Base-by-base conservation (phyloP, 805 yeast species). In the Wickerhamomyces strasburgensis region DNA sequence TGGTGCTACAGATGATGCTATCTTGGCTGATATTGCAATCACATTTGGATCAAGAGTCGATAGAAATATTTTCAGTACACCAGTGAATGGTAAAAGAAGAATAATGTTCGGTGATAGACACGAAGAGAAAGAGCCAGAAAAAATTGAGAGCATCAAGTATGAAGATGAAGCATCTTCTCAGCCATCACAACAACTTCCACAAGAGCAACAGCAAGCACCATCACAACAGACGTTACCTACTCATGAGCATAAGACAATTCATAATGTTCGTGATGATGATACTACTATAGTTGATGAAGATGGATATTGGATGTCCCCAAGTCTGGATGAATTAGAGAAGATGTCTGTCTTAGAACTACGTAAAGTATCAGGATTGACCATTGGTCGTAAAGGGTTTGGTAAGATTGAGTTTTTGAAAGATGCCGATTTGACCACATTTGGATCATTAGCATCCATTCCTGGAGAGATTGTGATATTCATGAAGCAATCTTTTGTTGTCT, bases 301-400 rank as follows among this genome's bases (percentile, higher is more conserved):
- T 33, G 96, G 89, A 5, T 93, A 89, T 62, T 93, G 93, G 85
- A 81, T 80, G 37, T 75, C 84, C 5, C 98, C 98, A 14, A 67
- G 87, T 3, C 53, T 81, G 27, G 73, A 78, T 5, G 78, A 78
- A 33, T 64, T 93, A 35, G 70, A 73, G 38, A 60, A 67, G 14
- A 68, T 75, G 70, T 58, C 86, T 0, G 65, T 84, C 27, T 61
- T 76, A 8, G 81, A 86, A 43, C 70, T 87, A 34, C 76, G 82
- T 38, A 52, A 71, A 5, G 82, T 93, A 17, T 50, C 68, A 14
- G 68, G 78, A 36, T 78, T 89, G 56, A 72, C 72, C 13, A 76
- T 93, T 42, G 98, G 98, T 5, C 80, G 93, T 46, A 72, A 72
- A 43, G 61, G 63, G 7, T 77, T 67, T 52, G 99, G 98, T 31